Conservation (phyloP, 1,139 yeast species). For the Hansenula sp. region DNA sequence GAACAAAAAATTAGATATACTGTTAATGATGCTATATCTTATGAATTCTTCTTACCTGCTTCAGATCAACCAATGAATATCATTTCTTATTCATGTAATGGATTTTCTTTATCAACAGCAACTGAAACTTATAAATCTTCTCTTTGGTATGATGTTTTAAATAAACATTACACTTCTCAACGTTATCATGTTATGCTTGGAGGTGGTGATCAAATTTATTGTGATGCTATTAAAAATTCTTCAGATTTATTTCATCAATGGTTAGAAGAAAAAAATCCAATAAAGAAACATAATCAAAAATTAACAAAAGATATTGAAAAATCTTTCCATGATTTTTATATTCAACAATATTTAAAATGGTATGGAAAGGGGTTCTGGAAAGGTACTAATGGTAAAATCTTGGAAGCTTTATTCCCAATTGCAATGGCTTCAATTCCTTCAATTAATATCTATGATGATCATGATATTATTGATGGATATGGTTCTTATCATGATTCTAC, state of each 20-base stretch:
- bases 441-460: conserved; percentile 82
- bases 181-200: conserved; percentile 95
- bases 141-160: conserved; percentile 80
- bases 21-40: conserved; percentile 39
- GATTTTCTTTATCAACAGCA: conserved; percentile 76
- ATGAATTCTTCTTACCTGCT: conserved; percentile 57
- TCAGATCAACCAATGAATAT: conserved; percentile 65
- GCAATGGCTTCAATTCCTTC: conserved; percentile 83
- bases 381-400: conserved; percentile 60
- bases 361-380: conserved; percentile 85
- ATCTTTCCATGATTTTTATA: conserved; percentile 62
- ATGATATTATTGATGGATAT: conserved; percentile 92
- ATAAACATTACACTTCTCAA: conserved; percentile 47
- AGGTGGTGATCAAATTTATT: conserved; percentile 94
- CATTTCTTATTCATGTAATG: conserved; percentile 84
- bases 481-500: conserved; percentile 80
- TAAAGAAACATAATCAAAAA: conserved; percentile 37
- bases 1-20: conserved; percentile 63
- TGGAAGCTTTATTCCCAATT: conserved; percentile 64
- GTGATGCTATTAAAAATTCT: conserved; percentile 70
- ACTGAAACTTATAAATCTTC: conserved; percentile 66
- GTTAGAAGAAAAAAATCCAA: conserved; percentile 49
- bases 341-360: conserved; percentile 78
- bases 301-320: conserved; percentile 42
- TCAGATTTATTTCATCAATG: conserved; percentile 56